Evolutionary conservation across 1,139 yeast genomes (phyloP).

Genomic region (Geotrichum phurueaensis): DNA sequence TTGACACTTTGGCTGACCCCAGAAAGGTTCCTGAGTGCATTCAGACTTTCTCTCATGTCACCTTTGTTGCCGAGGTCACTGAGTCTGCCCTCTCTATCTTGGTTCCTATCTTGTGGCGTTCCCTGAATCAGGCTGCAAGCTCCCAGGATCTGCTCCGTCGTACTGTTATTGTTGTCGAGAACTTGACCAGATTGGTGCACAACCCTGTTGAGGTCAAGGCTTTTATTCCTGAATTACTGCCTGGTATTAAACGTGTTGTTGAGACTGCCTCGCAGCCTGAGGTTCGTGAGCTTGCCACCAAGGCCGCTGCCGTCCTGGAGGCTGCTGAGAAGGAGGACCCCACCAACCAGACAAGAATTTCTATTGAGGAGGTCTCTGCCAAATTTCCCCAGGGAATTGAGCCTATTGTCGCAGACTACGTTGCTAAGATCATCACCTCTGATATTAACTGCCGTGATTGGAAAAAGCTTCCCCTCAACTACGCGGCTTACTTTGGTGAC

Average conservation of each 20-base stretch:
- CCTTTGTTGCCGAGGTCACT: conserved; percentile 97
- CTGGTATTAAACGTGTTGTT: conserved; percentile 84
- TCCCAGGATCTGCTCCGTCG: conserved; percentile 95
- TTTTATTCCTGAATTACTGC: conserved; percentile 77
- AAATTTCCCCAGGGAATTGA: conserved; percentile 30
- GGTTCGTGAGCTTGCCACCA: conserved; percentile 86
- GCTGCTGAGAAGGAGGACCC: conserved; percentile 72
- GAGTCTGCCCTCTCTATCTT: conserved; percentile 87
- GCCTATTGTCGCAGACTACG: conserved; percentile 42
- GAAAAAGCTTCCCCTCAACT: conserved; percentile 57
- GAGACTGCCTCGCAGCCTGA: conserved; percentile 93
- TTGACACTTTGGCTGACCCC: conserved; percentile 86
- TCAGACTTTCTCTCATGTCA: conserved; percentile 83
- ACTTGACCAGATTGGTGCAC: conserved; percentile 89
- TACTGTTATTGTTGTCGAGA: conserved; percentile 93
- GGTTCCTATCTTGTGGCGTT: conserved; percentile 89
- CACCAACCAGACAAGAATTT: conserved; percentile 68
- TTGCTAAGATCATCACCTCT: conserved; percentile 51
- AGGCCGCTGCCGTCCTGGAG: conserved; percentile 73
- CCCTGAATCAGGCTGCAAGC: conserved; percentile 80
- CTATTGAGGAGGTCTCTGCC: conserved; percentile 45
- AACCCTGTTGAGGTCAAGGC: conserved; percentile 87
- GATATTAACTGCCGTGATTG: conserved; percentile 91
- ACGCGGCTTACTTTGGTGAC: conserved; percentile 34
- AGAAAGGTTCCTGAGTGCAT: conserved; percentile 83